phyloP scores from a whole-genome alignment of 2,329 filamentous ascomycete genomes.

The Zarea fungicola region DNA sequence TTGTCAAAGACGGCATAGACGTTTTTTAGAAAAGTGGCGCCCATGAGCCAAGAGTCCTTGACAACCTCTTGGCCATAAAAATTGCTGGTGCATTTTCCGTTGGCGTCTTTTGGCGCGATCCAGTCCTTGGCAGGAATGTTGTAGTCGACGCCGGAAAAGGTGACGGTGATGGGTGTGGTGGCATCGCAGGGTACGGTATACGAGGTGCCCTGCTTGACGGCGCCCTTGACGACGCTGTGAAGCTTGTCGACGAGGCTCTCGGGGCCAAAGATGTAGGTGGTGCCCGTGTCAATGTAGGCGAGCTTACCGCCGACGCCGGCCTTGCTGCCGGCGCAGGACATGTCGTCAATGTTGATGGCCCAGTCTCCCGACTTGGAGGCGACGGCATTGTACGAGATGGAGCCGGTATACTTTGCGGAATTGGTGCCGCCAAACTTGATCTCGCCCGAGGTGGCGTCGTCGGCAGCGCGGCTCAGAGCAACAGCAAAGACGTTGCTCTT shows the following conservation, averaged over 20 bases:
- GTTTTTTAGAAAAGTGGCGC: constrained; percentile 83
- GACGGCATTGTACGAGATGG: constrained; percentile 61
- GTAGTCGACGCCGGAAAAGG: constrained; percentile 64
- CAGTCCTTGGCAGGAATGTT: constrained; percentile 67
- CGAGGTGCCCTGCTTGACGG: constrained; percentile 51
- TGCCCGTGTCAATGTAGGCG: constrained; percentile 80
- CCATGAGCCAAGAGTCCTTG: constrained; percentile 67
- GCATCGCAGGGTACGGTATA: constrained; percentile 72
- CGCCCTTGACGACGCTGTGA: constrained; percentile 61
- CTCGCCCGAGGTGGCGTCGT: constrained; percentile 66
- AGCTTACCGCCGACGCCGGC: constrained; percentile 48
- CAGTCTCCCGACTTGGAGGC: constrained; percentile 55
- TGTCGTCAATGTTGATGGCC: constrained; percentile 66
- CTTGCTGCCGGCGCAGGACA: constrained; percentile 54
- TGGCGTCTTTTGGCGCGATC: constrained; percentile 42
- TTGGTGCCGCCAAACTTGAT: constrained; percentile 72
- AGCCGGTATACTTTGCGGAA: constrained; percentile 58
- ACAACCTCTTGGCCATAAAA: constrained; percentile 69
- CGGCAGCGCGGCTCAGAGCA: constrained; percentile 60
- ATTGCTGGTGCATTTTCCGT: constrained; percentile 61
- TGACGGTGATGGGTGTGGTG: constrained; percentile 53
- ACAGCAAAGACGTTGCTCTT: constrained; percentile 64
- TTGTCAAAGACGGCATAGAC: constrained; percentile 83
- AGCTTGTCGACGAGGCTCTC: constrained; percentile 59
- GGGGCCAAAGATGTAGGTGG: constrained; percentile 72